Conservation (phyloP, 371 early-diverging fungal genomes). For the Fennellomyces sp. region DNA sequence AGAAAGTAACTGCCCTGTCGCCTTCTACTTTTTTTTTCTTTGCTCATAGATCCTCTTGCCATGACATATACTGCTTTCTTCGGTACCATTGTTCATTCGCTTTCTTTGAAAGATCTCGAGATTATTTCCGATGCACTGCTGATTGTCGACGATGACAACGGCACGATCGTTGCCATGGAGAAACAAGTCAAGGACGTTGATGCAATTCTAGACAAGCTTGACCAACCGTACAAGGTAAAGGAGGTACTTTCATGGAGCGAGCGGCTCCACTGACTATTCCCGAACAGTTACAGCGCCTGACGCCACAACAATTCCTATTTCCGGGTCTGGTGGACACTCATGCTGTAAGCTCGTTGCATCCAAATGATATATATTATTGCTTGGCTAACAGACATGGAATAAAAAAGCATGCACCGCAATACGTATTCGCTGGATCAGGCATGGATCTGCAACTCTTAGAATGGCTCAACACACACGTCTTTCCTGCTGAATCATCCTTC, state of each 20-base stretch:
- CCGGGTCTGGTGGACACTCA: slow-evolving; percentile 94
- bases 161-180: slow-evolving; percentile 59
- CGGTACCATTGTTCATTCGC: slow-evolving; percentile 73
- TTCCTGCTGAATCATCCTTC: slow-evolving; percentile 82
- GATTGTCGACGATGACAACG: slow-evolving; percentile 52
- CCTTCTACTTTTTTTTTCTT: background rate
- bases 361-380: no score
- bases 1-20: background rate
- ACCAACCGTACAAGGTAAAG: slow-evolving; percentile 2
- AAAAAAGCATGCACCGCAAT: slow-evolving; percentile 98
- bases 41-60: background rate
- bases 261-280: background rate
- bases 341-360: slow-evolving; percentile 61
- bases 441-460: slow-evolving; percentile 88
- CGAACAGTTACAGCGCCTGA: slow-evolving; percentile 46
- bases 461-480: slow-evolving; percentile 87
- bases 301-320: slow-evolving; percentile 71
- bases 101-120: slow-evolving; percentile 60
- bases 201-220: slow-evolving; percentile 15
- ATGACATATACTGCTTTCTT: slow-evolving; percentile 44
- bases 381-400: no score
- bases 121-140: slow-evolving; percentile 56
- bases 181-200: slow-evolving; percentile 39
- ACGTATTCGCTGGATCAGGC: slow-evolving; percentile 83
- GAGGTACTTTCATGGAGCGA: no score